Evolutionary conservation across 1,284 basidiomycete species (phyloP).

Genomic region (Athelia psychrophila): DNA sequence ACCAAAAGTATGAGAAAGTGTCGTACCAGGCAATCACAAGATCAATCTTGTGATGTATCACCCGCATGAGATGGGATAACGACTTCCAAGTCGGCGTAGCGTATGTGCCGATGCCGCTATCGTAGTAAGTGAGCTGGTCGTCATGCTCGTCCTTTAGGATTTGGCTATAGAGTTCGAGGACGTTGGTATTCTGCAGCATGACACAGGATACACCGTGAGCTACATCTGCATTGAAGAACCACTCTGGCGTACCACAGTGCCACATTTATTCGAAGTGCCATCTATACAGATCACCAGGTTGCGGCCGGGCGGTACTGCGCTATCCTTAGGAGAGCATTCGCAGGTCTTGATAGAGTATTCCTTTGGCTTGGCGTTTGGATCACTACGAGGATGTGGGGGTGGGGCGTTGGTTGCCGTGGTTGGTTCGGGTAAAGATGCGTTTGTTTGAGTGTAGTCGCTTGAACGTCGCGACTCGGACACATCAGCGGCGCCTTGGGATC

Average conservation of each 20-base stretch:
- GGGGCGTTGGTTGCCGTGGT: no score
- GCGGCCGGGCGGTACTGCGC: no score
- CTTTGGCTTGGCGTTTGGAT: no score
- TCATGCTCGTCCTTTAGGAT: conserved; percentile 11
- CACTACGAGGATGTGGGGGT: no score
- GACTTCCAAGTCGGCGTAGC: conserved; percentile 16
- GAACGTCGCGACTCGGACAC: no score
- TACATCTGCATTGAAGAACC: not conserved
- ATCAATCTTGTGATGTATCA: conserved; percentile 20
- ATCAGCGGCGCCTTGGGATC: no score
- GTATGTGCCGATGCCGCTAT: conserved; percentile 36
- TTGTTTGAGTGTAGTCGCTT: no score
- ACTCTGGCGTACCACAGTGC: not conserved
- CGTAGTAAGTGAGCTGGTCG: conserved; percentile 27
- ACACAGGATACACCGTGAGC: not conserved
- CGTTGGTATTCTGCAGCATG: conserved; percentile 18
- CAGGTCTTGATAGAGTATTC: no score
- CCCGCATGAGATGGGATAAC: conserved; percentile 11
- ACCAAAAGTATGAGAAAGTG: not conserved
- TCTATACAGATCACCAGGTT: not conserved
- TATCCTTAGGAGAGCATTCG: no score
- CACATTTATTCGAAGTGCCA: not conserved
- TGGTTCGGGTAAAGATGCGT: no score
- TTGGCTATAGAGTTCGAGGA: conserved; percentile 16
- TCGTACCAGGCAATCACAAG: conserved; percentile 23